A percentile compares a stretch with the other conserved stretches of the same genome.
Conservation (phyloP, 1,139 yeast genomes). For the Pichia sp. region DNA sequence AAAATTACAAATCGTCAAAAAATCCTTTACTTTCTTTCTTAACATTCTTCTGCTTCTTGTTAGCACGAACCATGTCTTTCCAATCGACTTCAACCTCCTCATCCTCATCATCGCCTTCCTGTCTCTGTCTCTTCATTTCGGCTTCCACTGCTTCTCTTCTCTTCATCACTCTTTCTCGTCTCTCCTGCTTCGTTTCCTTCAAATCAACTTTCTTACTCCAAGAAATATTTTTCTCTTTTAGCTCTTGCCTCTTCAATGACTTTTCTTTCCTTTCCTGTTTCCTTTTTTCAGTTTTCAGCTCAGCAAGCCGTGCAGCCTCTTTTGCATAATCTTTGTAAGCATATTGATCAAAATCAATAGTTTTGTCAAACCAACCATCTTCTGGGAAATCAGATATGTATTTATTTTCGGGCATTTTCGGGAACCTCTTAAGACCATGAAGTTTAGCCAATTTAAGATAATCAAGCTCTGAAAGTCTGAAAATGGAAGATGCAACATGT, state of each 20-base stretch:
- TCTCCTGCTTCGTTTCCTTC: conserved; percentile 58
- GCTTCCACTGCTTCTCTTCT: conserved; percentile 61
- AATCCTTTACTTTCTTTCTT: conserved; percentile 47
- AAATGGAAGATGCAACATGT: conserved; percentile 88
- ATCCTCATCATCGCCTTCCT: conserved; percentile 31
- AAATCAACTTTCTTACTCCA: conserved; percentile 73
- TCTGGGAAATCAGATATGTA: conserved; percentile 48
- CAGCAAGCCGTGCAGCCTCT: conserved; percentile 60
- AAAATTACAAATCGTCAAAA: conserved; percentile 62
- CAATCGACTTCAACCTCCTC: conserved; percentile 67
- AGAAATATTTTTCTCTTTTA: conserved; percentile 54
- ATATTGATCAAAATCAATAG: conserved; percentile 61
- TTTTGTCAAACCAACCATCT: conserved; percentile 68
- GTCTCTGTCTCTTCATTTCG: conserved; percentile 43
- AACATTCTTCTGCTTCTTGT: conserved; percentile 52
- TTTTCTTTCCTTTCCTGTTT: conserved; percentile 38
- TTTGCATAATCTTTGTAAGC: conserved; percentile 61
- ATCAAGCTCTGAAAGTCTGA: conserved; percentile 68
- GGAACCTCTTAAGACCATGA: conserved; percentile 79
- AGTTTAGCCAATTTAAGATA: conserved; percentile 66
- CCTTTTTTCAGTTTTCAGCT: conserved; percentile 43
- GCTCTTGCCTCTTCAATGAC: conserved; percentile 44
- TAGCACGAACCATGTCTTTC: conserved; percentile 74
- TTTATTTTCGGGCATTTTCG: conserved; percentile 88
- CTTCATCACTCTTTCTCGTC: conserved; percentile 60